Evolutionary conservation across 768 basidiomycete species (phyloP).

Genomic region (Leccinum disarticulatum): DNA sequence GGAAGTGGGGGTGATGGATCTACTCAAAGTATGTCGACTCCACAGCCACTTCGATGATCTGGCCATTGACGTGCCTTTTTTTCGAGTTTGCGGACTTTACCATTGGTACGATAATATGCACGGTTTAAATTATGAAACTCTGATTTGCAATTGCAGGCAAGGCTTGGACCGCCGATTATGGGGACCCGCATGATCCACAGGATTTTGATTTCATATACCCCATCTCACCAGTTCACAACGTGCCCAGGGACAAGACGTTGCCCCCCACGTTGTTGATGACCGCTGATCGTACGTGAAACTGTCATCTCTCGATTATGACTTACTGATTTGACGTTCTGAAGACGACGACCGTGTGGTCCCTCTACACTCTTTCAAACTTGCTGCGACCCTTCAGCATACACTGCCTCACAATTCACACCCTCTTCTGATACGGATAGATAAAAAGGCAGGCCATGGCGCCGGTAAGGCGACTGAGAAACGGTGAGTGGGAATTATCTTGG

Average conservation of each 20-base stretch:
- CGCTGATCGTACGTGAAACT: conserved; percentile 67
- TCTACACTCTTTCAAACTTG: conserved; percentile 81
- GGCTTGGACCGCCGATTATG: conserved; percentile 81
- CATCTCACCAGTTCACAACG: conserved; percentile 78
- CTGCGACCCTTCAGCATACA: conserved; percentile 72
- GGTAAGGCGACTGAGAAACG: conserved; percentile 76
- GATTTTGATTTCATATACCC: conserved; percentile 86
- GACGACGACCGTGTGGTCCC: conserved; percentile 89
- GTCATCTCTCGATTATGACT: background rate
- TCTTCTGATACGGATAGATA: conserved; percentile 72
- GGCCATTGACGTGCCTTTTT: background rate
- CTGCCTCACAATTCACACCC: conserved; percentile 68
- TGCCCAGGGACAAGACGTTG: conserved; percentile 56
- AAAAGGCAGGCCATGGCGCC: conserved; percentile 78
- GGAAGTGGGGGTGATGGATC: conserved; percentile 80
- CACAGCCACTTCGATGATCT: background rate
- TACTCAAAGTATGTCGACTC: conserved; percentile 57
- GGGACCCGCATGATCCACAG: conserved; percentile 67
- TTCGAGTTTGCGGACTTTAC: conserved; percentile 71
- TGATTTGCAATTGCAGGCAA: conserved; percentile 42
- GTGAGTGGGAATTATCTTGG: conserved; percentile 30
- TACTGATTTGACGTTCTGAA: conserved; percentile 26
- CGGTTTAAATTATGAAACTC: conserved; percentile 5
- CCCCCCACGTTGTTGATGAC: conserved; percentile 78
- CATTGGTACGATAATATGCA: conserved; percentile 46